phyloP scores from a whole-genome alignment of 768 basidiomycete genomes.

The Termitomyces sp. region DNA sequence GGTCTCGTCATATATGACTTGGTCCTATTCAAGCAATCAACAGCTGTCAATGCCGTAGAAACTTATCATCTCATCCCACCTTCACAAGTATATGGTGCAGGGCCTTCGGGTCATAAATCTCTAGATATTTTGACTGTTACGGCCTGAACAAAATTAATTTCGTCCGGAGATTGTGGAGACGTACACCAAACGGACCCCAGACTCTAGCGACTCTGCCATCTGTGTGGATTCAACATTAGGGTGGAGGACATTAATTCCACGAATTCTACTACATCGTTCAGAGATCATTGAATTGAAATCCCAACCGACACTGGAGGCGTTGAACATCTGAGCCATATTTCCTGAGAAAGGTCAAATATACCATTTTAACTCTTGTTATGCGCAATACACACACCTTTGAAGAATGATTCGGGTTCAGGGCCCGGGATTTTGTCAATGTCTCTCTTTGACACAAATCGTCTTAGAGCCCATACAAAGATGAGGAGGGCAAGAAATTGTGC shows the following conservation, averaged over 20 bases:
- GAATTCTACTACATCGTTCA: constrained; percentile 6
- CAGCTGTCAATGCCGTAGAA: background rate
- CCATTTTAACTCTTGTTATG: background rate
- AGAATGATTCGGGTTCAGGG: constrained; percentile 22
- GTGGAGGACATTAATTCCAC: background rate
- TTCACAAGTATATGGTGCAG: constrained; percentile 31
- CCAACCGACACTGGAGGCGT: constrained; percentile 7
- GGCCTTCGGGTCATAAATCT: constrained; percentile 31
- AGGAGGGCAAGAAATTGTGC: background rate
- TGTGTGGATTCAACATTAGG: background rate
- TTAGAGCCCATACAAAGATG: constrained; percentile 8
- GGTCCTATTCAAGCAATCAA: background rate
- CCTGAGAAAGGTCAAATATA: constrained; percentile 1
- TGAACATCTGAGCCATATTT: constrained; percentile 13
- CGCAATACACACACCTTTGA: constrained; percentile 18
- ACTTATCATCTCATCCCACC: background rate
- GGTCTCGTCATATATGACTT: constrained; percentile 3
- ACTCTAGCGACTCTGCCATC: constrained; percentile 2
- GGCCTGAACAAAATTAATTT: background rate
- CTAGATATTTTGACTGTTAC: constrained; percentile 20
- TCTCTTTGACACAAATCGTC: constrained; percentile 11
- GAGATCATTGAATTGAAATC: constrained; percentile 12
- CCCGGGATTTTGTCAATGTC: constrained; percentile 31
- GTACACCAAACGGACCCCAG: constrained; percentile 2
- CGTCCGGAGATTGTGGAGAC: background rate